phyloP scores from a whole-genome alignment of 2,329 filamentous ascomycete genomes.

The Fusarium circinatum region DNA sequence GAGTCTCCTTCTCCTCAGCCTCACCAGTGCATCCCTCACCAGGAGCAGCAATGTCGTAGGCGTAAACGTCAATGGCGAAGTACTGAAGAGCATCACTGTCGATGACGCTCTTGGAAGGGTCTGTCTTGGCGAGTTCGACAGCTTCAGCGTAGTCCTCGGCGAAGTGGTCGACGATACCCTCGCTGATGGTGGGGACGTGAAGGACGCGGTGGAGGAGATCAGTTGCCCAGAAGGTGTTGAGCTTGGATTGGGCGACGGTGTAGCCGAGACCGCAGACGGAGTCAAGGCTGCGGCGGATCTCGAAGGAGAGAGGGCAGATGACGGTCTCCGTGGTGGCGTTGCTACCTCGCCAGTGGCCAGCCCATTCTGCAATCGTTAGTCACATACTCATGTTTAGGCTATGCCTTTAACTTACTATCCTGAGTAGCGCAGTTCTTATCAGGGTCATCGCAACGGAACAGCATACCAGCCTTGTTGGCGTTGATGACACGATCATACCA shows the following conservation, averaged over 20 bases:
- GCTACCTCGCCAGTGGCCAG: conserved; percentile 72
- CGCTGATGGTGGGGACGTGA: conserved; percentile 70
- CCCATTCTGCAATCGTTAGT: conserved; percentile 61
- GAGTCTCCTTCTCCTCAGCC: conserved; percentile 27
- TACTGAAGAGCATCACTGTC: conserved; percentile 74
- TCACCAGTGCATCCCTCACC: conserved; percentile 70
- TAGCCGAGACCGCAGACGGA: conserved; percentile 72
- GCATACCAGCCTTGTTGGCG: conserved; percentile 64
- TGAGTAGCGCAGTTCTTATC: conserved; percentile 70
- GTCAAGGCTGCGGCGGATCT: conserved; percentile 64
- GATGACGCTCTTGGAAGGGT: conserved; percentile 59
- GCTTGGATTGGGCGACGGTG: conserved; percentile 64
- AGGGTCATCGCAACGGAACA: conserved; percentile 76
- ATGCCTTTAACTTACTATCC: conserved; percentile 47
- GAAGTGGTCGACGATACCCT: conserved; percentile 70
- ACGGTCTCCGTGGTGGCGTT: conserved; percentile 75
- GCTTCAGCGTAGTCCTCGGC: conserved; percentile 67
- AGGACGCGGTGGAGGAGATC: conserved; percentile 75
- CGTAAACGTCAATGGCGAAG: conserved; percentile 75
- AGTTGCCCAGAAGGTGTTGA: conserved; percentile 72
- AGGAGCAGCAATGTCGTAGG: conserved; percentile 71
- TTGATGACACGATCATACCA: conserved; percentile 70
- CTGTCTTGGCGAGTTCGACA: conserved; percentile 60
- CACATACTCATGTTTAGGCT: rapidly evolving
- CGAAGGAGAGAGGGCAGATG: conserved; percentile 73